Base-by-base conservation (phyloP, 805 yeast species). In the Kodamaea laetipori region DNA sequence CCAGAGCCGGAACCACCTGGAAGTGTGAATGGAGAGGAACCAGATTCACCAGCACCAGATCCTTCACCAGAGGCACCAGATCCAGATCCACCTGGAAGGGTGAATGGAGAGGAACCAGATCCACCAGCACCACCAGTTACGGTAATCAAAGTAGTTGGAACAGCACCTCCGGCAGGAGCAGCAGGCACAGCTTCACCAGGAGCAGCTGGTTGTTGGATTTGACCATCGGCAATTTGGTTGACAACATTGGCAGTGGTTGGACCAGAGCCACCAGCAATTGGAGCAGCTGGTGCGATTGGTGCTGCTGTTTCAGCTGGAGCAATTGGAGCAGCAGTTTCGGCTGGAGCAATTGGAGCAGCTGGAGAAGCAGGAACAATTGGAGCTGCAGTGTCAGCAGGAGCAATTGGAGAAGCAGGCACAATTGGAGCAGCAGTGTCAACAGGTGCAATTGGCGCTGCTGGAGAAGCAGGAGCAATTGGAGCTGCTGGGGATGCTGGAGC, bases 141-240 rank as follows among this genome's bases (percentile, higher is more conserved):
- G 8, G 24, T 21, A 21, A 21, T 21, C 24, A 21, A 21, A 21
- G 24, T 21, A 21, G 24, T 48, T 62, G 67, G 24, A 21, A 6
- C 6, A 21, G 24, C 24, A 21, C 24, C 24, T n/a, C n/a, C n/a
- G n/a, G 46, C 39, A 36, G 53, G 56, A 33, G 50, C 60, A 26
- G 47, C 45, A 51, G 61, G 53, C 51, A 58, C 66, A 13, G 54
- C 51, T 52, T 62, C 13, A 56, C 46, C 8, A 52, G 24, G 24
- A 21, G 8, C 8, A 21, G 8, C 24, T 21, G 51, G 46, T 16
- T 51, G 58, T 48, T 63, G 67, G 24, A 61, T 52, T 50, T 65
- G 69, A 17, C 69, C 69, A 42, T 64, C 68, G 37, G 44, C 39
- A 35, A 58, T 55, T 45, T 63, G 68, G 33, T 46, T 43, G 23